Evolutionary conservation across 345 rosid species (phyloP), one percentile per base, ranked within the genome.

Genomic region (Brassica juncea): DNA sequence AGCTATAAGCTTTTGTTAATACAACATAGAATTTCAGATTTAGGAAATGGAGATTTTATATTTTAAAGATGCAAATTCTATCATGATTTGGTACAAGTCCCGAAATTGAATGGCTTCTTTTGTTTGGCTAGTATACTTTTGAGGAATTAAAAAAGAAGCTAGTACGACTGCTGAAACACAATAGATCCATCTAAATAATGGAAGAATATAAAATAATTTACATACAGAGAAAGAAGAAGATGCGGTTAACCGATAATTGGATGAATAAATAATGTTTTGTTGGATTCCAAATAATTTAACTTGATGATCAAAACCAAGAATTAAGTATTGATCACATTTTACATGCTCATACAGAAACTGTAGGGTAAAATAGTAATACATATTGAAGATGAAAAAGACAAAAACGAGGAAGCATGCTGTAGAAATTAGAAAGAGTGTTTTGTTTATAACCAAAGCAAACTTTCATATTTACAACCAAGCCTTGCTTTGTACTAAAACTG

Each of bases 61-160:
- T 55, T 55, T 14, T 21, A 23, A 58, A 58, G 6, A 27, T 60
- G 64, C 64, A 27, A 73, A 61, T 67, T 67, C 23, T 27, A 67
- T 79, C 37, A 15, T 23, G 70, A 60, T 47, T 73, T 68, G 82
- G 71, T 61, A 44, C 72, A 72, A 72, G 68, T 39, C 2, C 72
- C 73, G 15, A 57, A 6, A 58, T 9, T 31, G 5, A 5, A 31
- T 73, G 74, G 78, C 62, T 47, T 15, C 44, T 23, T 66, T 52
- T 63, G 31, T 63, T 71, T 71, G 72, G 76, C 34, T 3, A 55
- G 61, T 23, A 57, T 34, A 32, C 39, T 23, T 54, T 37, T 2
- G n/a, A 35, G 39, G 37, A 64, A 64, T 37, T 35, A 35, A 32
- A 44, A 19, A 57, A 30, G 27, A 64, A 19, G 25, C 27, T 14